Evolutionary conservation across 306 rosid species (phyloP).

Genomic region (Pyrus communis): DNA sequence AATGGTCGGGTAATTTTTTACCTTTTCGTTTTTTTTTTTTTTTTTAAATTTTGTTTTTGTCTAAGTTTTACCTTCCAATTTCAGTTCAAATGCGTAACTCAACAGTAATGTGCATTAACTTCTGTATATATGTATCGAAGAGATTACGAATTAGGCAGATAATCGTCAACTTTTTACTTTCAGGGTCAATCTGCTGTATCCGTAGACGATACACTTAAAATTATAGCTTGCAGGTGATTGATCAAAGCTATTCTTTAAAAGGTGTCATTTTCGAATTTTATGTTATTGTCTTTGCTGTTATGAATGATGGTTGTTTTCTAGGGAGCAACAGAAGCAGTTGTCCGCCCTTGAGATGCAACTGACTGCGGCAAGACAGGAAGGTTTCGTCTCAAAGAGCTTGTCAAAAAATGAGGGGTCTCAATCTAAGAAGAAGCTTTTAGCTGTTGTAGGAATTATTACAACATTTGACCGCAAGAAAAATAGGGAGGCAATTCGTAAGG

Average conservation of each 20-base stretch:
- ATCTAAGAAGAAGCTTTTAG: constrained; percentile 41
- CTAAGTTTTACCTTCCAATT: background rate
- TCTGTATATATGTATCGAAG: background rate
- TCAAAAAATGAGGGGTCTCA: constrained; percentile 21
- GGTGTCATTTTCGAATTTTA: background rate
- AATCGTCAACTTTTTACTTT: constrained; percentile 39
- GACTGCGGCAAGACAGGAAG: constrained; percentile 56
- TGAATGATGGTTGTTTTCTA: constrained; percentile 15
- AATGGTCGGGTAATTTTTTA: constrained; percentile 35
- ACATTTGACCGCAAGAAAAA: constrained; percentile 54
- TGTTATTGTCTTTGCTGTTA: constrained; percentile 2
- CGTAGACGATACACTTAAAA: constrained; percentile 54
- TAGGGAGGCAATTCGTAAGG: constrained; percentile 69
- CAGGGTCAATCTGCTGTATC: constrained; percentile 66
- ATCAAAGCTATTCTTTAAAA: background rate
- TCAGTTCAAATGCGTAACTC: background rate
- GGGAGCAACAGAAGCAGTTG: constrained; percentile 64
- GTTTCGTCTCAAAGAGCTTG: constrained; percentile 41
- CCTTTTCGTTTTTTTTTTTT: background rate
- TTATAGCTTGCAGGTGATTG: constrained; percentile 59
- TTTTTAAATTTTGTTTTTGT: background rate
- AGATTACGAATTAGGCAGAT: constrained; percentile 7
- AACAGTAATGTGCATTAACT: background rate
- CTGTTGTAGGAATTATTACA: constrained; percentile 56
- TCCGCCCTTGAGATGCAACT: constrained; percentile 46